Conservation (phyloP, 2,329 filamentous ascomycete genomes). For the Calycina marina region DNA sequence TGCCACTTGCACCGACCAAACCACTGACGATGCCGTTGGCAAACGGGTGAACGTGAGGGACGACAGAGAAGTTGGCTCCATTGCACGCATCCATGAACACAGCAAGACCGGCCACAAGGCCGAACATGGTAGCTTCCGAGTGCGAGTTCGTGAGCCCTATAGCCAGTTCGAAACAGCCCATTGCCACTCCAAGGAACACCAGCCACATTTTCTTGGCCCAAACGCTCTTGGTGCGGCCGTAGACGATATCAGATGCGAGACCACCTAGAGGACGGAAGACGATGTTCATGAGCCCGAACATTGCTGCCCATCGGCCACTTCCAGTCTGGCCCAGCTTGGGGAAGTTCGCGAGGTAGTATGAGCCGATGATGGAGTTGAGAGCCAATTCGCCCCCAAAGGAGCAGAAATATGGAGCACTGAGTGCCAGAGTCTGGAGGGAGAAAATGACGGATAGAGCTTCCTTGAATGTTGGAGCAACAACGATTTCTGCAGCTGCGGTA, state of each 20-base stretch:
- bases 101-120: conserved; percentile 61
- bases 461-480: conserved; percentile 40
- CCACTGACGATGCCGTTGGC: conserved; percentile 71
- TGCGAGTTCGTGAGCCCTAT: conserved; percentile 51
- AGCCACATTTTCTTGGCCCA: conserved; percentile 53
- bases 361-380: conserved; percentile 43
- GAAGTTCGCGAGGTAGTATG: conserved; percentile 47
- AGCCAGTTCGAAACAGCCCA: conserved; percentile 44
- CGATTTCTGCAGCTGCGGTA: conserved; percentile 35
- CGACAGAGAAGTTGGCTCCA: conserved; percentile 72
- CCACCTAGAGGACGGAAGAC: conserved; percentile 53
- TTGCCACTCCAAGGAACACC: conserved; percentile 37
- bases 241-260: conserved; percentile 31
- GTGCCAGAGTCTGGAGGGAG: conserved; percentile 39
- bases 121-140: conserved; percentile 51
- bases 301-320: conserved; percentile 49
- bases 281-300: conserved; percentile 64
- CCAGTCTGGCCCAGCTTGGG: conserved; percentile 39
- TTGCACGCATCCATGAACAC: conserved; percentile 78
- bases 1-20: conserved; percentile 64
- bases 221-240: conserved; percentile 27
- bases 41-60: conserved; percentile 68
- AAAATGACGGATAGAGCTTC: conserved; percentile 31
- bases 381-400: conserved; percentile 49
- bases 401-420: conserved; percentile 43